phyloP scores from a whole-genome alignment of 1,139 yeast species.

The Hansenula lynferdii region DNA sequence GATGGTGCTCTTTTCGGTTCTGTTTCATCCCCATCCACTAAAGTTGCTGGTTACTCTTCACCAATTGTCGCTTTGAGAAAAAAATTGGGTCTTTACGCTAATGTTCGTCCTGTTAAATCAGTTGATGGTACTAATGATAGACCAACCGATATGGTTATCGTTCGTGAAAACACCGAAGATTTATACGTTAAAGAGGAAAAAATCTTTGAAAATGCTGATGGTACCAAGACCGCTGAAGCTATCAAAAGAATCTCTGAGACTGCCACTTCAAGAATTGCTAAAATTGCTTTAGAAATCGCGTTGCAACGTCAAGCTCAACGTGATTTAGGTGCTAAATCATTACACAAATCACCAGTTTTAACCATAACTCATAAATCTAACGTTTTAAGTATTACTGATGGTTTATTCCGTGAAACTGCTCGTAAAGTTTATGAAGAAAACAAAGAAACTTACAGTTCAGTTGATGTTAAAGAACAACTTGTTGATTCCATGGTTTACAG shows the following conservation, averaged over 20 bases:
- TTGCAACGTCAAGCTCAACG: constrained; percentile 83
- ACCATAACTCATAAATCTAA: constrained; percentile 97
- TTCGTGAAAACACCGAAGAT: constrained; percentile 97
- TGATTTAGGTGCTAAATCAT: constrained; percentile 51
- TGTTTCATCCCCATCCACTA: constrained; percentile 89
- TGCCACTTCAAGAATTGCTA: constrained; percentile 83
- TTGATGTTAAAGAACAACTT: constrained; percentile 86
- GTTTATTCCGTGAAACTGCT: constrained; percentile 91
- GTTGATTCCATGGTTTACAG: constrained; percentile 99
- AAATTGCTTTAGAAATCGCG: constrained; percentile 90
- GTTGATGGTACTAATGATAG: constrained; percentile 66
- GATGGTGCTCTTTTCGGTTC: constrained; percentile 98
- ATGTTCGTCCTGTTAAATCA: constrained; percentile 95
- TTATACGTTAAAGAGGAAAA: constrained; percentile 91
- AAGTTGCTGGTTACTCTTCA: constrained; percentile 94
- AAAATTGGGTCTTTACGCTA: constrained; percentile 91
- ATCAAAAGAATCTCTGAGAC: constrained; percentile 90
- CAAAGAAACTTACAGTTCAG: constrained; percentile 47
- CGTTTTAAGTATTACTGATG: constrained; percentile 89
- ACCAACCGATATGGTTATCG: constrained; percentile 96
- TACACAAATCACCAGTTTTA: constrained; percentile 58
- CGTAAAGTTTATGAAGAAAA: constrained; percentile 69
- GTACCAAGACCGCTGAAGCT: constrained; percentile 91
- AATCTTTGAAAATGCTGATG: constrained; percentile 63
- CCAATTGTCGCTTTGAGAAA: constrained; percentile 98